phyloP scores from a whole-genome alignment of 2,329 filamentous ascomycete species.

The Aspergillus sp. region DNA sequence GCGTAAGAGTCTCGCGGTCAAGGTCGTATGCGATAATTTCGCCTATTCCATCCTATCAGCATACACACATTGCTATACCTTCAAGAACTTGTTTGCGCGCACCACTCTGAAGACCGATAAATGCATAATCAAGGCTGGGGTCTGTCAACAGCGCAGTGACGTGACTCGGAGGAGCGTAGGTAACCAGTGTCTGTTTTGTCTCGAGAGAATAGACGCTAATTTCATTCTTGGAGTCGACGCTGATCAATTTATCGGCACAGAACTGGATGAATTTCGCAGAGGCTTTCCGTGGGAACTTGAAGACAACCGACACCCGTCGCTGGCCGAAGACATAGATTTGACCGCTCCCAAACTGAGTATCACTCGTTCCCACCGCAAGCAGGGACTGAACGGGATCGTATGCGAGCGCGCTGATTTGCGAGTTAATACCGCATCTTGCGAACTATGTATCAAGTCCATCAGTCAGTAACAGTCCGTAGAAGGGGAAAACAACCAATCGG shows the following conservation, averaged over 20 bases:
- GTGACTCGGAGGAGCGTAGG: constrained; percentile 68
- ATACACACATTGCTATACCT: background rate
- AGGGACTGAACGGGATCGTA: constrained; percentile 94
- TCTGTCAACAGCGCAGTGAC: constrained; percentile 72
- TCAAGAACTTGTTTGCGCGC: constrained; percentile 9
- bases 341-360: constrained; percentile 76
- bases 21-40: constrained; percentile 91
- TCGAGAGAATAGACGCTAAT: constrained; percentile 75
- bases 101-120: constrained; percentile 72
- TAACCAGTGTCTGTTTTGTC: constrained; percentile 58
- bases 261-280: constrained; percentile 77
- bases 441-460: constrained; percentile 37
- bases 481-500: constrained; percentile 11
- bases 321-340: constrained; percentile 87
- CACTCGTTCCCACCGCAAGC: constrained; percentile 81
- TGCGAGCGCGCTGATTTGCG: constrained; percentile 66
- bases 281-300: constrained; percentile 63
- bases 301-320: constrained; percentile 67
- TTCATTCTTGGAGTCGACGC: constrained; percentile 79
- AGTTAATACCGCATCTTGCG: constrained; percentile 74
- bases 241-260: constrained; percentile 76
- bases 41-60: constrained; percentile 36
- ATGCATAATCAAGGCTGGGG: constrained; percentile 86
- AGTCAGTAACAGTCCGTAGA: background rate
- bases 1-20: constrained; percentile 68